Conservation (phyloP, 1,139 yeast species). For the Tardiomyces depauwii region DNA sequence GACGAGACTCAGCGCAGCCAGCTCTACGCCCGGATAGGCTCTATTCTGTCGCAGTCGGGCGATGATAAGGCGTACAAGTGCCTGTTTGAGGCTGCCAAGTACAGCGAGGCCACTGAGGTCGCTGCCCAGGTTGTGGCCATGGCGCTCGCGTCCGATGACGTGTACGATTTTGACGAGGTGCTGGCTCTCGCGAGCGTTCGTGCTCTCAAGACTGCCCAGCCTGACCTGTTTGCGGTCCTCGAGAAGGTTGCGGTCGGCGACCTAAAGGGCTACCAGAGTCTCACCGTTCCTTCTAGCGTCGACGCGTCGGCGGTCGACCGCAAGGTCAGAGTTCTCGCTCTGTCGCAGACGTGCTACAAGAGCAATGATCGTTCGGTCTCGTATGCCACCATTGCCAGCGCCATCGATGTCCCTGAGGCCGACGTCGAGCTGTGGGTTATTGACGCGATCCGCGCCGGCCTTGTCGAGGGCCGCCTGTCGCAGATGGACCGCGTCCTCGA, state of each 20-base stretch:
- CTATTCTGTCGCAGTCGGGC: conserved; percentile 16
- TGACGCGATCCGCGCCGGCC: conserved; percentile 33
- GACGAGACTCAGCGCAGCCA: conserved; percentile 17
- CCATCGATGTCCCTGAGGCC: conserved; percentile 22
- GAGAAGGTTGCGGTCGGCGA: conserved; percentile 25
- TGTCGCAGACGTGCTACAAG: conserved; percentile 12
- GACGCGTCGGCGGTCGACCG: conserved; percentile 15
- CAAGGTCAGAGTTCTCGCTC: conserved; percentile 14
- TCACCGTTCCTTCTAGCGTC: conserved; percentile 11
- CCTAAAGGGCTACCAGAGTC: conserved; percentile 19
- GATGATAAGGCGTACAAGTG: conserved; percentile 18
- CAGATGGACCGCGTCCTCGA: conserved; percentile 28
- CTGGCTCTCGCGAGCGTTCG: conserved; percentile 23
- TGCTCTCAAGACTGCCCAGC: conserved; percentile 11
- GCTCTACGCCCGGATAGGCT: conserved; percentile 12
- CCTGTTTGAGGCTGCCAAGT: conserved; percentile 20
- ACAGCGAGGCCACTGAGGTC: conserved; percentile 10
- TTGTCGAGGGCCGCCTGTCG: conserved; percentile 33
- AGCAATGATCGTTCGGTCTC: conserved; percentile 16
- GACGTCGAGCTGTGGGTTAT: conserved; percentile 31
- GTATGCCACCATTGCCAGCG: conserved; percentile 24
- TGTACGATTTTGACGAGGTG: conserved; percentile 26
- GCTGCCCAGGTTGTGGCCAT: conserved; percentile 18
- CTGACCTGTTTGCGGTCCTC: conserved; percentile 20
- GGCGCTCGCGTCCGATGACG: conserved; percentile 18